phyloP scores from a whole-genome alignment of 1,284 basidiomycete species.

The Irpex sp. region DNA sequence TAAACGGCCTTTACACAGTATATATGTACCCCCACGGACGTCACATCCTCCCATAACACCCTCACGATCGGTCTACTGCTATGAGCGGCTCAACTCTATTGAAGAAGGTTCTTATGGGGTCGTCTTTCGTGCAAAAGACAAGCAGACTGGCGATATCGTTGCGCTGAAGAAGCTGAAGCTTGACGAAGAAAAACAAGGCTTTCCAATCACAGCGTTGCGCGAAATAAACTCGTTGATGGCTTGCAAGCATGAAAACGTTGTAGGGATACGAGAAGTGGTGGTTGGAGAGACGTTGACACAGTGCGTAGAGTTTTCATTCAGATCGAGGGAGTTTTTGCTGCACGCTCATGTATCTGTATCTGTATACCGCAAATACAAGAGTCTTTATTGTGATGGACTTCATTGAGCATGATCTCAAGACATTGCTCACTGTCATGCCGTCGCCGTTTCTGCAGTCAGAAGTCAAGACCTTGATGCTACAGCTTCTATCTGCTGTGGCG shows the following conservation, averaged over 20 bases:
- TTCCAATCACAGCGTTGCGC: slow-evolving; percentile 94
- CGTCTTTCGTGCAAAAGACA: slow-evolving; percentile 93
- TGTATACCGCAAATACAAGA: slow-evolving; percentile 39
- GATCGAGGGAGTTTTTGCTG: not conserved
- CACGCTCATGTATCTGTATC: slow-evolving; percentile 3
- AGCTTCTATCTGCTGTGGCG: slow-evolving; percentile 89
- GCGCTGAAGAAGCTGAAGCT: slow-evolving; percentile 98
- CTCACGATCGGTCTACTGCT: slow-evolving; percentile 89
- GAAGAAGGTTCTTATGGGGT: slow-evolving; percentile 99
- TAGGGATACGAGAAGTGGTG: slow-evolving; percentile 93
- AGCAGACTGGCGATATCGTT: slow-evolving; percentile 91
- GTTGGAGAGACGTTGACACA: slow-evolving; percentile 99
- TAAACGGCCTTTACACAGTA: slow-evolving; percentile 42
- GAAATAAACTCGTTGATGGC: slow-evolving; percentile 95
- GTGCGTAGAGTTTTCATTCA: slow-evolving; percentile 53
- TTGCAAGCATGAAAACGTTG: slow-evolving; percentile 92
- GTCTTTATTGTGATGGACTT: slow-evolving; percentile 99
- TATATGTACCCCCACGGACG: slow-evolving; percentile 72
- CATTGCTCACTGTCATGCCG: slow-evolving; percentile 90
- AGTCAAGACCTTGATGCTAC: slow-evolving; percentile 94
- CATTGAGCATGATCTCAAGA: slow-evolving; percentile 98
- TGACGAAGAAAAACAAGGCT: slow-evolving; percentile 96
- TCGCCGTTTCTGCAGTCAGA: slow-evolving; percentile 95
- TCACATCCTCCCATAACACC: slow-evolving; percentile 74
- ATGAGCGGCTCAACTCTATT: slow-evolving; percentile 95